phyloP scores from a whole-genome alignment of 2,329 filamentous ascomycete genomes.

The Ophiocordyceps australis region DNA sequence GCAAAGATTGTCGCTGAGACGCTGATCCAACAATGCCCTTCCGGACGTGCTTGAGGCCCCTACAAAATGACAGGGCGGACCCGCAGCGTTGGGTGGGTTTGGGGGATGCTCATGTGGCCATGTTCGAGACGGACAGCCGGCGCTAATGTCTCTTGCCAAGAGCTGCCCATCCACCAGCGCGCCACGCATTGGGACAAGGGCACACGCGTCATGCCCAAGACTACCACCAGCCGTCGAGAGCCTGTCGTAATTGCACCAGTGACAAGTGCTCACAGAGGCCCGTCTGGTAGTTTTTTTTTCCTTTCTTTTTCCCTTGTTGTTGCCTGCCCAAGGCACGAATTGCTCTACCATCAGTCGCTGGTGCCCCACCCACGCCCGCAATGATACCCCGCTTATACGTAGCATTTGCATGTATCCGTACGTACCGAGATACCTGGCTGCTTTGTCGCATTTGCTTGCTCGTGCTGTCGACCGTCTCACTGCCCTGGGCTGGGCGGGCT shows the following conservation, averaged over 20 bases:
- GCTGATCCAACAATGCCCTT: not conserved
- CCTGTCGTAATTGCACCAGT: not conserved
- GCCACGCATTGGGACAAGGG: too few species aligned
- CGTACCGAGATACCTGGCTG: too few species aligned
- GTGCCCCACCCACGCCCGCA: too few species aligned
- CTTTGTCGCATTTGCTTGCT: too few species aligned
- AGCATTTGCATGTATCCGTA: too few species aligned
- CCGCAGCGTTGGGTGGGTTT: constrained; percentile 21
- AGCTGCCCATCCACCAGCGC: too few species aligned
- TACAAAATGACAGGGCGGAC: constrained; percentile 5
- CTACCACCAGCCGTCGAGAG: not conserved
- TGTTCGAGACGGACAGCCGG: constrained; percentile 20
- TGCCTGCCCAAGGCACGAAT: too few species aligned
- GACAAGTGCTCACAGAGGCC: too few species aligned
- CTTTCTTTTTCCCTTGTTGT: not conserved
- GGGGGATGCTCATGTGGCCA: constrained; percentile 24
- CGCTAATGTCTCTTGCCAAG: constrained; percentile 16
- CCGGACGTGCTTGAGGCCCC: not conserved
- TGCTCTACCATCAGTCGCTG: too few species aligned
- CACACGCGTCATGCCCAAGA: not conserved
- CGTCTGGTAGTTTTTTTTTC: not conserved
- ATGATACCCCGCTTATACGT: too few species aligned
- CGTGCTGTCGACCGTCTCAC: too few species aligned
- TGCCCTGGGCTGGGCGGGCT: too few species aligned
- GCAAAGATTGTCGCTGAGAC: constrained; percentile 7